Percentiles rank a stretch among this genome's conserved stretches.
Evolutionary conservation across 306 rosid species (phyloP).

Genomic region (Oemleria cerasiformis): DNA sequence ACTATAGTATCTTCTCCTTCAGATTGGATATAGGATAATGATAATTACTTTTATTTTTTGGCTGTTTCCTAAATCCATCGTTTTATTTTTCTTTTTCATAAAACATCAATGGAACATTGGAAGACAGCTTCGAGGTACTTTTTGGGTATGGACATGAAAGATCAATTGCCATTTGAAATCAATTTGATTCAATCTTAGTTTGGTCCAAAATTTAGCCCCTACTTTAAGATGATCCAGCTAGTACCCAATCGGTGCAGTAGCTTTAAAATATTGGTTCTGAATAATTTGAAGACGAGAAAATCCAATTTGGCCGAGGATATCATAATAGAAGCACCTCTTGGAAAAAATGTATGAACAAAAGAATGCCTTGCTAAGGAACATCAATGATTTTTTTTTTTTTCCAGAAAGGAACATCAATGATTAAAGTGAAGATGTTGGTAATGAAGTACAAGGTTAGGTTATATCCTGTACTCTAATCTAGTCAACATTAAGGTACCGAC

Average conservation of each 20-base stretch:
- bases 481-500: background rate
- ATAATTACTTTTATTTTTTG: background rate
- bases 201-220: no score
- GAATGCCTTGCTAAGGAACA: background rate
- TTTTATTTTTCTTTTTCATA: background rate
- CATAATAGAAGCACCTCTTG: background rate
- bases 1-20: no score
- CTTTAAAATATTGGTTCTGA: background rate
- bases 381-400: no score
- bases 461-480: constrained; percentile 4
- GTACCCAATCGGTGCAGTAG: background rate
- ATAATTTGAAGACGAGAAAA: background rate
- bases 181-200: no score
- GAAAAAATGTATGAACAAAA: background rate
- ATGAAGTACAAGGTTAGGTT: constrained; percentile 11
- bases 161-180: no score
- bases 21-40: background rate
- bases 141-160: no score
- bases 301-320: background rate
- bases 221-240: background rate
- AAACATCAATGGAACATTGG: background rate
- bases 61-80: background rate
- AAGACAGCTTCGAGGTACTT: background rate
- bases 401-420: background rate
- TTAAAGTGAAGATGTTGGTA: constrained; percentile 1